A percentile compares a stretch with the other conserved stretches of the same genome.
Evolutionary conservation across 306 rosid species (phyloP).

Genomic region (Dalbergia cultrata): DNA sequence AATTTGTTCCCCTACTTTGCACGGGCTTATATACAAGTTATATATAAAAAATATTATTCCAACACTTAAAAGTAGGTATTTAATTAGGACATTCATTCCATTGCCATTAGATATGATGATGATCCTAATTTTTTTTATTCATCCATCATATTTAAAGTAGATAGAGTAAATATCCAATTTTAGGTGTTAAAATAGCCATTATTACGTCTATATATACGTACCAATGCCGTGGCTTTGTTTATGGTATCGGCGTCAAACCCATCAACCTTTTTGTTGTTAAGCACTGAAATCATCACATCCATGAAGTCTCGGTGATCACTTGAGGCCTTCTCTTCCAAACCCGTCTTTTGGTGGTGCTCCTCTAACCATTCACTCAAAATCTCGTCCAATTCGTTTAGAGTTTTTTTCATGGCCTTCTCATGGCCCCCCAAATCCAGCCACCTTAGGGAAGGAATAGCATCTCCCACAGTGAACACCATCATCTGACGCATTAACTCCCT

Average conservation of each 20-base stretch:
- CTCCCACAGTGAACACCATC: conserved; percentile 34
- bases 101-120: no score
- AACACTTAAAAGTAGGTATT: no score
- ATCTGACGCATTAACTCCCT: conserved; percentile 24
- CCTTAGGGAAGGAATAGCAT: conserved; percentile 43
- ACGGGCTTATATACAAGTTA: no score
- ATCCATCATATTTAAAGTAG: no score
- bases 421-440: conserved; percentile 34
- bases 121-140: no score
- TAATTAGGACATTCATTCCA: no score
- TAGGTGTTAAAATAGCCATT: no score
- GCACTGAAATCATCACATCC: conserved; percentile 33
- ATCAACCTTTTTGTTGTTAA: background rate
- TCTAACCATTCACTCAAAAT: conserved; percentile 25
- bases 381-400: background rate
- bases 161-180: no score
- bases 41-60: no score
- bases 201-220: background rate
- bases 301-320: conserved; percentile 31
- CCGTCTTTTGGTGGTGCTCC: no score
- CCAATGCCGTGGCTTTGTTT: conserved; percentile 36
- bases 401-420: conserved; percentile 30
- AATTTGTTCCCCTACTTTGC: no score
- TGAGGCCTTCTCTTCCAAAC: background rate
- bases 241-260: conserved; percentile 31